These are phyloP conservation scores for Neonectria ditissima DNA, from an alignment of 2,329 filamentous ascomycete genomes.

Conservation along the genomic window DNA sequence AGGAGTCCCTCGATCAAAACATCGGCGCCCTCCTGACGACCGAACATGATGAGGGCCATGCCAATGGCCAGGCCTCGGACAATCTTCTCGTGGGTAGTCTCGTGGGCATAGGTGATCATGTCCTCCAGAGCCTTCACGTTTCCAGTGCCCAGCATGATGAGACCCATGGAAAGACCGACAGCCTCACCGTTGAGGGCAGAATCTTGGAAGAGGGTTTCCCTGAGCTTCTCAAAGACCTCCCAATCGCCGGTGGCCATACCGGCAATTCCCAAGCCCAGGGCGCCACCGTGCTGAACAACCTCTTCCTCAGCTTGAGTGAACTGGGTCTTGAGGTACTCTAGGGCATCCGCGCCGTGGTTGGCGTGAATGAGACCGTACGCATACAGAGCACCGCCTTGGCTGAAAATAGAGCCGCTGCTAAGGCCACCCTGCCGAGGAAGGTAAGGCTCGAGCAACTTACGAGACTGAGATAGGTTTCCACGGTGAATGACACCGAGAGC, in stretches of 20 bases:
- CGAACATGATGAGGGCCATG: conserved; percentile 99
- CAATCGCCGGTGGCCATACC: conserved; percentile 96
- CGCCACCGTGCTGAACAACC: conserved; percentile 96
- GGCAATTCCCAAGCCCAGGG: conserved; percentile 93
- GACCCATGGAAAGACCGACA: conserved; percentile 93
- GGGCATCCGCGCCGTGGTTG: conserved; percentile 93
- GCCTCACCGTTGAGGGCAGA: conserved; percentile 97
- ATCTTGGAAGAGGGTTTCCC: conserved; percentile 88
- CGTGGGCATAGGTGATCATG: conserved; percentile 97
- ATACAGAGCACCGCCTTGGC: conserved; percentile 94
- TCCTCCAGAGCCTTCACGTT: conserved; percentile 93
- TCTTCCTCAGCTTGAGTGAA: conserved; percentile 85
- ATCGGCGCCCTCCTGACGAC: conserved; percentile 92
- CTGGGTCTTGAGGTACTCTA: conserved; percentile 81
- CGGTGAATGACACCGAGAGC: conserved; percentile 96
- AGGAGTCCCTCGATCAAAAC: conserved; percentile 93
- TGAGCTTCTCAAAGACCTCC: conserved; percentile 91
- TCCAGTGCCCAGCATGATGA: conserved; percentile 98
- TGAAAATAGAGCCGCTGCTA: conserved; percentile 88
- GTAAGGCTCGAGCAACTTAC: conserved; percentile 94
- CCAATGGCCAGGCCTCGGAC: conserved; percentile 94
- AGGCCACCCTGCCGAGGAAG: conserved; percentile 82
- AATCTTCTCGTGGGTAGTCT: conserved; percentile 99
- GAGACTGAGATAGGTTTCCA: conserved; percentile 91
- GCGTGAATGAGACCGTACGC: conserved; percentile 96